These are phyloP conservation scores for Lichtheimia corymbifera DNA, from an alignment of 371 early-diverging fungal genomes.

Conservation along the genomic window DNA sequence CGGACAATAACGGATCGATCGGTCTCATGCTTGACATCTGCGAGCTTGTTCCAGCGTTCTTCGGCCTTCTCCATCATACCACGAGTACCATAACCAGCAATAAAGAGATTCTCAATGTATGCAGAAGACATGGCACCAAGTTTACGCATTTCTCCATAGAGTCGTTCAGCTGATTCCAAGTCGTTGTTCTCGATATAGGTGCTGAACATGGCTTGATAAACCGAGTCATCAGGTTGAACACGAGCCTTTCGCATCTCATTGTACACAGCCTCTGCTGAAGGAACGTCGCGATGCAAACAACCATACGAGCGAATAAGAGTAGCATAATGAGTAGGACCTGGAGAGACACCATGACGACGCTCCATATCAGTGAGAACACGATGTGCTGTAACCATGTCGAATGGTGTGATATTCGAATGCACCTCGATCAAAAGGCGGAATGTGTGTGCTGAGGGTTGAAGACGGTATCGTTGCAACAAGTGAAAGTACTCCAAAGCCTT, in stretches of 20 bases:
- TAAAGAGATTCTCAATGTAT: conserved; percentile 66
- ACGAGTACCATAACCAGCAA: conserved; percentile 48
- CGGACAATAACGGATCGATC: conserved; percentile 24
- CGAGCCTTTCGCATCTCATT: conserved; percentile 47
- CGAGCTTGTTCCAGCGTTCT: conserved; percentile 44
- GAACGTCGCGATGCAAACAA: conserved; percentile 54
- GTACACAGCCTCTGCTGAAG: conserved; percentile 53
- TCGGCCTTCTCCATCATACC: conserved; percentile 43
- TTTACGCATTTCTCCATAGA: conserved; percentile 46
- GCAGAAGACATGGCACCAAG: conserved; percentile 44
- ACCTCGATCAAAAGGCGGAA: conserved; percentile 61
- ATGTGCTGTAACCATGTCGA: conserved; percentile 60
- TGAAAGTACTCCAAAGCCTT: conserved; percentile 58
- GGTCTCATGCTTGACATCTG: conserved; percentile 26
- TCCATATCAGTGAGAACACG: conserved; percentile 51
- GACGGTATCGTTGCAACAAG: conserved; percentile 35
- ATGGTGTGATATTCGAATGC: conserved; percentile 61
- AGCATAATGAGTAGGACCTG: conserved; percentile 55
- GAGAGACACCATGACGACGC: conserved; percentile 41
- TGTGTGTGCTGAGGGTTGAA: conserved; percentile 58
- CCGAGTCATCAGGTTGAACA: conserved; percentile 49
- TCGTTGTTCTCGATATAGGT: conserved; percentile 53
- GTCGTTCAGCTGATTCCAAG: conserved; percentile 44
- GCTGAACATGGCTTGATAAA: conserved; percentile 60
- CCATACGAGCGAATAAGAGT: conserved; percentile 64